Conservation (phyloP, 192 early-diverging fungal genomes). For the Rhizophlyctis rosea region DNA sequence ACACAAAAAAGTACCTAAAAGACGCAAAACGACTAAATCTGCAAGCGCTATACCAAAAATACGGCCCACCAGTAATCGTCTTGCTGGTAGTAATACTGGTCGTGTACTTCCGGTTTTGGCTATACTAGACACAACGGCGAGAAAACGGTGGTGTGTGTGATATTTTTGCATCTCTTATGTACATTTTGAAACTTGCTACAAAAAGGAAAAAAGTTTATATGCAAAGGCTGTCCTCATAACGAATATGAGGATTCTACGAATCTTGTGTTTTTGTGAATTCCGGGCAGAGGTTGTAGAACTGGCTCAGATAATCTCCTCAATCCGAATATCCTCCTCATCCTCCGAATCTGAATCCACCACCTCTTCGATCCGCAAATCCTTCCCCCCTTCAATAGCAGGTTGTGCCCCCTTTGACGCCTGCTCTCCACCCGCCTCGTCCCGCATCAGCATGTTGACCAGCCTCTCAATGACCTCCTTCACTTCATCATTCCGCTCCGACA, state of each 20-base stretch:
- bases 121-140: slow-evolving; percentile 44
- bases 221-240: too few species aligned
- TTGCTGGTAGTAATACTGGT: slow-evolving; percentile 75
- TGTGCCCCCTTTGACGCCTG: not conserved
- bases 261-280: too few species aligned
- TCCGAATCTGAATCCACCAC: slow-evolving; percentile 26
- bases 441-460: slow-evolving; percentile 81
- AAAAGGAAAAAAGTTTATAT: too few species aligned
- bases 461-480: slow-evolving; percentile 70
- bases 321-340: slow-evolving; percentile 28
- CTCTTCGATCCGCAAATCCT: slow-evolving; percentile 29
- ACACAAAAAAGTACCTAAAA: slow-evolving; percentile 84
- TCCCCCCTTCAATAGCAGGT: slow-evolving; percentile 4
- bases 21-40: slow-evolving; percentile 82
- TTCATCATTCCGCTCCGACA: slow-evolving; percentile 66
- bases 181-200: not conserved
- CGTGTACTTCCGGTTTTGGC: slow-evolving; percentile 61
- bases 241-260: too few species aligned
- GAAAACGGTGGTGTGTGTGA: too few species aligned
- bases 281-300: too few species aligned
- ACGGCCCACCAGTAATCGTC: slow-evolving; percentile 85
- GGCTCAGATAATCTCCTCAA: slow-evolving; percentile 28
- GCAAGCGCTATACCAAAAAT: slow-evolving; percentile 90
- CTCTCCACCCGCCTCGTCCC: too few species aligned
- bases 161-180: not conserved